phyloP scores from a whole-genome alignment of 208 protist species.

The Phytomonas sp. region DNA sequence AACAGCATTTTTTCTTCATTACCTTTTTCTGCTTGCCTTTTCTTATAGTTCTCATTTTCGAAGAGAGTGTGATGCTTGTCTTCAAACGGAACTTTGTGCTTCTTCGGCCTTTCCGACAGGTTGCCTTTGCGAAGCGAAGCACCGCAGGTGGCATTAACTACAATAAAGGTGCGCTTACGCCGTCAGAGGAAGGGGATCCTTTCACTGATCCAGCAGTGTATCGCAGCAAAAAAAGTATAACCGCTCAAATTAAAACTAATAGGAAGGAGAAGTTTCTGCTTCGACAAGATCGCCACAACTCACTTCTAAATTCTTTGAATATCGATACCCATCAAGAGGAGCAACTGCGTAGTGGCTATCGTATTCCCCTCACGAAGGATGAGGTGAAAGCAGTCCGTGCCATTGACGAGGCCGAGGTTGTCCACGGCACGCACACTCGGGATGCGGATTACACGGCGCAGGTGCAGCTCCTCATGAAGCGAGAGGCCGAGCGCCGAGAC shows the following conservation, averaged over 20 bases:
- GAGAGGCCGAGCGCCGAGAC: conserved; percentile 59
- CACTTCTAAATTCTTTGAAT: conserved; percentile 22
- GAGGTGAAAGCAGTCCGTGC: conserved; percentile 25
- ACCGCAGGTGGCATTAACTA: conserved; percentile 34
- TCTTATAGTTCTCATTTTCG: background rate
- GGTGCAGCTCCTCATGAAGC: conserved; percentile 43
- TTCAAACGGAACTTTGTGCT: conserved; percentile 6
- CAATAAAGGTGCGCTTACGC: conserved; percentile 48
- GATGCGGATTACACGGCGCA: conserved; percentile 20
- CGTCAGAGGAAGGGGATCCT: conserved; percentile 45
- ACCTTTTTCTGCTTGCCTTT: background rate
- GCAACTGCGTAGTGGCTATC: conserved; percentile 25
- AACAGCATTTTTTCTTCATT: background rate
- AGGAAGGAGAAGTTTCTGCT: conserved; percentile 33
- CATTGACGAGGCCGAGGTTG: conserved; percentile 30
- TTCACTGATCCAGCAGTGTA: conserved; percentile 74
- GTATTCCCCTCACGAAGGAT: conserved; percentile 18
- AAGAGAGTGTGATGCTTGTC: background rate
- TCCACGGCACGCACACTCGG: background rate
- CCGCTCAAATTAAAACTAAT: conserved; percentile 41
- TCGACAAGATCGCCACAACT: conserved; percentile 27
- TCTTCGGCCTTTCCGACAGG: conserved; percentile 20
- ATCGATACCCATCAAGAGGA: conserved; percentile 27
- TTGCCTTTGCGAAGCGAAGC: conserved; percentile 24
- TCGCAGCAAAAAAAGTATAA: conserved; percentile 45